These are phyloP conservation scores for Aspergillus oerlinghausenensis DNA, from an alignment of 2,329 filamentous ascomycete species.

Conservation along the genomic window DNA sequence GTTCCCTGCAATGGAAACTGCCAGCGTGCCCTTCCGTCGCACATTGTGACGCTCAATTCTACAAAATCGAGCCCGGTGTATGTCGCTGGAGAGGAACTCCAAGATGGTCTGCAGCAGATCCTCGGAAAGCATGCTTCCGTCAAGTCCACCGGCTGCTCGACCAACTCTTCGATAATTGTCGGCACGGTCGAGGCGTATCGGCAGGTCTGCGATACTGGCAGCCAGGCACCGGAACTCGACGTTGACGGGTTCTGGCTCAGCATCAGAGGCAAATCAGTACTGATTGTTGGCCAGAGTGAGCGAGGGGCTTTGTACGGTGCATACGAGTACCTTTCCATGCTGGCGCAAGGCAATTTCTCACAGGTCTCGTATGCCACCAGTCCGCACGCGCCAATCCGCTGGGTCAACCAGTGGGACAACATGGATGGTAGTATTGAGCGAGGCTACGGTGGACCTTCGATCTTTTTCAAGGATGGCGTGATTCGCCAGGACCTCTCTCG, in stretches of 20 bases:
- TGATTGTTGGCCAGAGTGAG: slow-evolving; percentile 62
- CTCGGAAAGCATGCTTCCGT: slow-evolving; percentile 47
- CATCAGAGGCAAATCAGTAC: slow-evolving; percentile 43
- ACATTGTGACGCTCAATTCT: slow-evolving; percentile 52
- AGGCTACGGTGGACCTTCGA: slow-evolving; percentile 63
- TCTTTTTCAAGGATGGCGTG: slow-evolving; percentile 59
- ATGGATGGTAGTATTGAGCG: slow-evolving; percentile 63
- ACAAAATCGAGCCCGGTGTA: slow-evolving; percentile 54
- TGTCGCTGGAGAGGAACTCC: slow-evolving; percentile 56
- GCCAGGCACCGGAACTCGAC: slow-evolving; percentile 23
- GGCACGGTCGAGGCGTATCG: slow-evolving; percentile 30
- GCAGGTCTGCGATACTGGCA: slow-evolving; percentile 14
- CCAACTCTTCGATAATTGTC: slow-evolving; percentile 22
- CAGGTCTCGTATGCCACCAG: slow-evolving; percentile 48
- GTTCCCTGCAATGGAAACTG: slow-evolving; percentile 40
- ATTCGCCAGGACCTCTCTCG: slow-evolving; percentile 58
- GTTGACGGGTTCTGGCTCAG: slow-evolving; percentile 57
- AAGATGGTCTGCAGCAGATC: slow-evolving; percentile 54
- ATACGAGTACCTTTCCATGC: slow-evolving; percentile 62
- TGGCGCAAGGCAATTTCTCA: slow-evolving; percentile 57
- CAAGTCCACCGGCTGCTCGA: slow-evolving; percentile 18
- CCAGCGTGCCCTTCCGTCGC: slow-evolving; percentile 42
- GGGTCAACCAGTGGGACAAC: slow-evolving; percentile 73
- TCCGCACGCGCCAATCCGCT: slow-evolving; percentile 59
- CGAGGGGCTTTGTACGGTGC: slow-evolving; percentile 65